These are phyloP conservation scores for Mycena leptocephala DNA, from an alignment of 768 basidiomycete species.

Conservation along the genomic window DNA sequence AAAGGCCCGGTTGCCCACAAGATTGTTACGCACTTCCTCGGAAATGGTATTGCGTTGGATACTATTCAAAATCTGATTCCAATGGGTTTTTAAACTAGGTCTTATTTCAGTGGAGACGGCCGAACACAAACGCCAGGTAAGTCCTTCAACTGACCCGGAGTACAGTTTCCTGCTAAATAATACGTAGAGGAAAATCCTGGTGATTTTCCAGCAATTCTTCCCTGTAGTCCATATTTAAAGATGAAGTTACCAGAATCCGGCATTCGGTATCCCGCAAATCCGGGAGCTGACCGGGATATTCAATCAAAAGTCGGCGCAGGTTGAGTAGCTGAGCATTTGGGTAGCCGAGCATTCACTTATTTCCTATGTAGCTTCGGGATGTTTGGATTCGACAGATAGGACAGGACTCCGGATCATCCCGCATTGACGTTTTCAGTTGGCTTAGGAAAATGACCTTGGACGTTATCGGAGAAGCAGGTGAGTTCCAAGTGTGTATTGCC, in stretches of 20 bases:
- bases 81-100: no score
- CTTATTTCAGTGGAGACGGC: no score
- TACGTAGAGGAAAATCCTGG: not conserved
- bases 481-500: no score
- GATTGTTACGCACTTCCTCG: not conserved
- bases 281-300: constrained; percentile 65
- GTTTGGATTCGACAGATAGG: constrained; percentile 53
- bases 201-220: constrained; percentile 15
- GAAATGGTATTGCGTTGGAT: not conserved
- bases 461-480: constrained; percentile 76
- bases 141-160: not conserved
- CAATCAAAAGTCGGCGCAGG: constrained; percentile 67
- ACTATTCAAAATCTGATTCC: no score
- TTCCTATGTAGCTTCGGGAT: no score
- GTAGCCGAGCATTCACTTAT: no score
- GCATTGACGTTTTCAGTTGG: constrained; percentile 76
- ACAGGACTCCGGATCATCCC: constrained; percentile 48
- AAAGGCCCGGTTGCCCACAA: not conserved
- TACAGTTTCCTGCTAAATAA: no score
- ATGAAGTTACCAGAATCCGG: constrained; percentile 67
- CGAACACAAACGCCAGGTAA: not conserved
- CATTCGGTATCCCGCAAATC: constrained; percentile 74
- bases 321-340: no score
- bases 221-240: constrained; percentile 34
- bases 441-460: constrained; percentile 81